Percentiles rank a stretch among this genome's conserved stretches.
phyloP scores from a whole-genome alignment of 2,329 filamentous ascomycete genomes.

The Fusarium zealandicum region DNA sequence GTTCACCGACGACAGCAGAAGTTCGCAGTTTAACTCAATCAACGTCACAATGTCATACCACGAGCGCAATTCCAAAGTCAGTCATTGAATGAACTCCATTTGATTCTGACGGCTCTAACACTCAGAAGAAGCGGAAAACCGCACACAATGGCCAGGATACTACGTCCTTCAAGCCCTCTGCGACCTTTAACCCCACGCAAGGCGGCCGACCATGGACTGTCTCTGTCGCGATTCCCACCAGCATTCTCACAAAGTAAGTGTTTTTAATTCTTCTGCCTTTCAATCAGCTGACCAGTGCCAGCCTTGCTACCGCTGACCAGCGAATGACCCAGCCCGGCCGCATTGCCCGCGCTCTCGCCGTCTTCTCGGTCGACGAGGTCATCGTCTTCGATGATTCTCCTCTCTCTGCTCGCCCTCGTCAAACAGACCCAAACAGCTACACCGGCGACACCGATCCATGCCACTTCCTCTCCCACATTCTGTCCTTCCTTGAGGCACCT shows the following conservation, averaged over 20 bases:
- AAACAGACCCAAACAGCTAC: conserved; percentile 60
- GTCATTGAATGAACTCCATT: background rate
- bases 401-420: conserved; percentile 52
- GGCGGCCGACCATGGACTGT: conserved; percentile 74
- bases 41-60: conserved; percentile 43
- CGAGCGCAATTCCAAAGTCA: conserved; percentile 46
- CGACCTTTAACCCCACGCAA: conserved; percentile 69
- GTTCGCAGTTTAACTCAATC: conserved; percentile 2
- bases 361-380: conserved; percentile 86
- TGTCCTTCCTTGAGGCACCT: conserved; percentile 84
- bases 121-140: conserved; percentile 58
- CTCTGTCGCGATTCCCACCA: conserved; percentile 80
- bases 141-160: conserved; percentile 48
- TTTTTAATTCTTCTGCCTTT: too few relatives aligned
- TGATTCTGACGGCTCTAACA: background rate
- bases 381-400: conserved; percentile 79
- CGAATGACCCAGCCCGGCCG: conserved; percentile 76
- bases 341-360: conserved; percentile 80
- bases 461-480: conserved; percentile 79
- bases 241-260: conserved; percentile 75
- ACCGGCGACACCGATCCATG: conserved; percentile 78
- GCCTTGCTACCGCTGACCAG: conserved; percentile 75
- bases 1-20: conserved; percentile 11
- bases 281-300: conserved; percentile 43
- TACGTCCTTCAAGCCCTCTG: conserved; percentile 70